Base-by-base conservation (phyloP, 805 yeast species). In the Saturnispora zaruensis region DNA sequence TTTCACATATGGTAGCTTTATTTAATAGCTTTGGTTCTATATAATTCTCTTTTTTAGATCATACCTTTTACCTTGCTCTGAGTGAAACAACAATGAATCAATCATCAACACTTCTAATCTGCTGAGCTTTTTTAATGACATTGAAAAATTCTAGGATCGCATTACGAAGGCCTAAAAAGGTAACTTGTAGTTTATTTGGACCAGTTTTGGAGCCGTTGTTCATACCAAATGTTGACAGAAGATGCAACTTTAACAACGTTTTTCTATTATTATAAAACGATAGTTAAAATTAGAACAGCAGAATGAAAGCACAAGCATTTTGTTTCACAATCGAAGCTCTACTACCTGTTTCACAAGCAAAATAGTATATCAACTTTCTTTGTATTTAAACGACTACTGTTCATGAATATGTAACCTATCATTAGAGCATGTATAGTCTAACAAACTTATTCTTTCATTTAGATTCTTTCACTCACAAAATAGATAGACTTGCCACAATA, bases 91-190 rank as follows among this genome's bases (percentile, higher is more conserved):
- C 13, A 13, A 36, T 36, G 40, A 36, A 36, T 18, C 21, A 8
- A 4, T 18, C 13, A 8, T 18, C 1, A n/a, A 8, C 4, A 6
- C 16, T 7, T 8, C 5, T 1, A 5, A 9, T 18, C 4, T 36
- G 40, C 40, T 36, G 40, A 36, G 40, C 40, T 6, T 16, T 18
- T 7, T 4, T 16, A 20, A 16, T 6, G 13, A 5, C 21, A 18
- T n/a, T 16, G 21, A 18, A 36, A 36, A 36, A 18, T 9, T 36
- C 18, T 23, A 36, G 18, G 13, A 14, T n/a, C 34, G n/a, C 48
- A 51, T 51, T 51, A 45, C 11, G 13, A 26, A n/a, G 9, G 41
- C 51, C 51, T 24, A 51, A 51, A 51, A 21, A 14, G 43, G 53
- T 13, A 46, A 51, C 37, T 26, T 46, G 32, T 3, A 9, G 11